Percentiles rank a stretch among this genome's conserved stretches.
Evolutionary conservation across 495 filamentous ascomycete genomes (phyloP).

Genomic region (Neurospora sp.): DNA sequence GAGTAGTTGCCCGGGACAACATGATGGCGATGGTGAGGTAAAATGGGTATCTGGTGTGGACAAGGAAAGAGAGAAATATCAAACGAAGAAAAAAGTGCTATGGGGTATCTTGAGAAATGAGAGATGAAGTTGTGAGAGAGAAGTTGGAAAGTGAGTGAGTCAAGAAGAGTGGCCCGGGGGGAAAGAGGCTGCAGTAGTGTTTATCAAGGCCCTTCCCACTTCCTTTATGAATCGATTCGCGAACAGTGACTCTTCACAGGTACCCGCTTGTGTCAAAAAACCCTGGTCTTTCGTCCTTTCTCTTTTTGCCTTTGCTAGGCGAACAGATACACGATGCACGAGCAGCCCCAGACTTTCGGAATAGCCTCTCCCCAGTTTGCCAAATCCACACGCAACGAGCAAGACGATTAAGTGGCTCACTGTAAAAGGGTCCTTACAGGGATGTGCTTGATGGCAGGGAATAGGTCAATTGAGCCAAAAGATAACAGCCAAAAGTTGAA

Average conservation of each 20-base stretch:
- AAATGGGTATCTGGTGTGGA: background rate
- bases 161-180: background rate
- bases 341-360: background rate
- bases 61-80: background rate
- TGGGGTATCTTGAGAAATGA: background rate
- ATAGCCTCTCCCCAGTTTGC: background rate
- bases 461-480: background rate
- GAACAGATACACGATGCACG: background rate
- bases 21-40: slow-evolving; percentile 7
- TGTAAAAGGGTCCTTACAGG: background rate
- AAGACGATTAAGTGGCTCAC: background rate
- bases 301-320: background rate
- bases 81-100: background rate
- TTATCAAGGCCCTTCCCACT: background rate
- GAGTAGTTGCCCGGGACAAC: slow-evolving; percentile 16
- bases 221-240: background rate
- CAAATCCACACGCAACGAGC: background rate
- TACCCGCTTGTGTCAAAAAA: background rate
- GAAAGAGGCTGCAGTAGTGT: background rate
- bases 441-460: background rate
- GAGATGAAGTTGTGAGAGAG: background rate
- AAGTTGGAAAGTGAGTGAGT: background rate
- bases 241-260: background rate
- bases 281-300: background rate
- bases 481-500: background rate